A percentile compares a stretch with the other conserved stretches of the same genome.
Conservation (phyloP, 192 early-diverging fungal genomes). For the Pilaira anomala region DNA sequence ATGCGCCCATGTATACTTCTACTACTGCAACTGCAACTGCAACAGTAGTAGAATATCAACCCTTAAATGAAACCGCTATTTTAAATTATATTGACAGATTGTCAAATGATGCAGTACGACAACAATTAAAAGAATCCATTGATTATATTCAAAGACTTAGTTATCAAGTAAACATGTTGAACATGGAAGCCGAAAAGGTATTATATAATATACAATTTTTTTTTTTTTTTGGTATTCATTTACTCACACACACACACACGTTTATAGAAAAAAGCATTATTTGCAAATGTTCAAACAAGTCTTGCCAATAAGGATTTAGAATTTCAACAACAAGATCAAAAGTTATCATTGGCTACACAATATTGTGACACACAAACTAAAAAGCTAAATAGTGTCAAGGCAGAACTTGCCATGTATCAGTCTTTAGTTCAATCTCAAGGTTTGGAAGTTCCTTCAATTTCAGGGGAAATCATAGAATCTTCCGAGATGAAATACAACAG, state of each 20-base stretch:
- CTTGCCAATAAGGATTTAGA: slow-evolving; percentile 24
- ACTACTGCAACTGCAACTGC: too few relatives aligned
- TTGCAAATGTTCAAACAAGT: slow-evolving; percentile 11
- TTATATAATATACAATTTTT: background rate
- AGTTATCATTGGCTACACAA: background rate
- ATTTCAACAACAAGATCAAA: slow-evolving; percentile 17
- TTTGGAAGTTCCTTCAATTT: slow-evolving; percentile 3
- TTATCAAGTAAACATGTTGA: background rate
- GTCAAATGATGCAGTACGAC: background rate
- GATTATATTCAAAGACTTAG: background rate
- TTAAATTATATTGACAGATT: background rate
- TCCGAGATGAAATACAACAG: background rate
- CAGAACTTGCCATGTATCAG: background rate
- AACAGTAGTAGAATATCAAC: too few relatives aligned
- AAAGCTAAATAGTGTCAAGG: slow-evolving; percentile 4
- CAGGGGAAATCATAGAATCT: slow-evolving; percentile 10
- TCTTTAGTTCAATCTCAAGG: slow-evolving; percentile 9
- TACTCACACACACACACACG: too few relatives aligned
- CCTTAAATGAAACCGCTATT: too few relatives aligned
- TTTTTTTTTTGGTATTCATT: too few relatives aligned
- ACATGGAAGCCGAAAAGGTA: background rate
- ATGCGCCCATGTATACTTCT: background rate
- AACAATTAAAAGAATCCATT: background rate
- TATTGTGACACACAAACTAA: background rate
- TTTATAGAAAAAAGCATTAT: background rate